A percentile compares a stretch with the other conserved stretches of the same genome.
Evolutionary conservation across 495 filamentous ascomycete genomes (phyloP).

Genomic region (Tuber brumale): DNA sequence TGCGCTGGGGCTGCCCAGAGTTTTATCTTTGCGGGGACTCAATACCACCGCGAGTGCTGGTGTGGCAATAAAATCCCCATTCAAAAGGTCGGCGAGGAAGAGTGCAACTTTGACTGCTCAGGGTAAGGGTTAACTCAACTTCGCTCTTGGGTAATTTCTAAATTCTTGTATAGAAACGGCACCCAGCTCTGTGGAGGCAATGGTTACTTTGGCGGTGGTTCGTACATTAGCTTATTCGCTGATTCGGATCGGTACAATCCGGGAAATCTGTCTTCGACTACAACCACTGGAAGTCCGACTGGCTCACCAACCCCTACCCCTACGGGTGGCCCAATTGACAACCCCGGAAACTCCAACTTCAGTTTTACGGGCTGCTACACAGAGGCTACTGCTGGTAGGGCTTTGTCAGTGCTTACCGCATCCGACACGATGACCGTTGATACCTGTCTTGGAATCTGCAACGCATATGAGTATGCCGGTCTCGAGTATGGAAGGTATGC

Average conservation of each 20-base stretch:
- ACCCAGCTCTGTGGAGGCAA: conserved; percentile 45
- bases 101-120: conserved; percentile 44
- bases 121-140: conserved; percentile 29
- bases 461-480: conserved; percentile 40
- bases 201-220: conserved; percentile 41
- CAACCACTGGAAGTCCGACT: conserved; percentile 1
- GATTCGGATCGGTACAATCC: conserved; percentile 25
- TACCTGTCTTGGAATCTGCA: conserved; percentile 36
- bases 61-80: conserved; percentile 43
- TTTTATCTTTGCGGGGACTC: conserved; percentile 48
- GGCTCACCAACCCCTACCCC: conserved; percentile 17
- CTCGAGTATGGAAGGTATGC: conserved; percentile 32
- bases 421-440: conserved; percentile 16
- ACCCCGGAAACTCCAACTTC: conserved; percentile 22
- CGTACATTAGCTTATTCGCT: conserved; percentile 44
- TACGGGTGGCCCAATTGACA: conserved; percentile 2
- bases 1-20: conserved; percentile 40
- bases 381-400: conserved; percentile 35
- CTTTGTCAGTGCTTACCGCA: conserved; percentile 22
- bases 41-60: conserved; percentile 52
- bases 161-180: conserved; percentile 12
- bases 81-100: conserved; percentile 40
- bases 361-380: conserved; percentile 37
- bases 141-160: neutral
- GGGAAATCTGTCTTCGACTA: conserved; percentile 12